Evolutionary conservation across 2,329 filamentous ascomycete species (phyloP).

Genomic region (Chaetomium olivaceum): DNA sequence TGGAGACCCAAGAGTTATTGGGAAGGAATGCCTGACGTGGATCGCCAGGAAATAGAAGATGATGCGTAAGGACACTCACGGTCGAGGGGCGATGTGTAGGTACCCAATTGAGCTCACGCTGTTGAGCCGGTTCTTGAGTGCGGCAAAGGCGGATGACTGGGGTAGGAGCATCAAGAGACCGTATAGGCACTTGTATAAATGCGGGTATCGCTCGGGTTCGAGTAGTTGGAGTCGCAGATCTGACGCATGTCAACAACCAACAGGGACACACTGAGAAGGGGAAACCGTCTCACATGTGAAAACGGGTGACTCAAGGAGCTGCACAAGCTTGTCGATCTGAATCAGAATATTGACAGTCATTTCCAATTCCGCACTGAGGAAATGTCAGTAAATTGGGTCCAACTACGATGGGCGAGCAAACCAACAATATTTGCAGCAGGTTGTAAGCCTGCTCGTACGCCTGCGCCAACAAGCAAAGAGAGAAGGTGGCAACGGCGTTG

Average conservation of each 20-base stretch:
- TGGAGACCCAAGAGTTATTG: neutral
- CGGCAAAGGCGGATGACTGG: slow-evolving; percentile 94
- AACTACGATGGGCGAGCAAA: neutral
- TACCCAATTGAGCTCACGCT: slow-evolving; percentile 97
- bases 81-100: slow-evolving; percentile 76
- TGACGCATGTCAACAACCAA: slow-evolving; percentile 41
- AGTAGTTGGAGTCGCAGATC: slow-evolving; percentile 92
- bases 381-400: slow-evolving; percentile 24
- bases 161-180: slow-evolving; percentile 97
- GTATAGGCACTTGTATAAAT: slow-evolving; percentile 96
- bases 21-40: slow-evolving; percentile 39
- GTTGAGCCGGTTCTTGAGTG: slow-evolving; percentile 93
- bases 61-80: slow-evolving; percentile 58
- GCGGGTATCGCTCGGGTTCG: slow-evolving; percentile 91
- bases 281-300: slow-evolving; percentile 73
- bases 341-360: slow-evolving; percentile 99
- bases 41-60: neutral
- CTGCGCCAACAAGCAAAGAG: slow-evolving; percentile 89
- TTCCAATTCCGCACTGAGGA: slow-evolving; percentile 82
- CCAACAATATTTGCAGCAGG: slow-evolving; percentile 87
- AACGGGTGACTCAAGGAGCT: slow-evolving; percentile 93
- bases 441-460: slow-evolving; percentile 98
- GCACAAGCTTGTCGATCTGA: slow-evolving; percentile 97
- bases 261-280: too few relatives aligned
- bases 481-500: slow-evolving; percentile 97